Evolutionary conservation across 768 basidiomycete genomes (phyloP), one percentile per base, ranked within the genome.

Genomic region (Hericium rajendrae): DNA sequence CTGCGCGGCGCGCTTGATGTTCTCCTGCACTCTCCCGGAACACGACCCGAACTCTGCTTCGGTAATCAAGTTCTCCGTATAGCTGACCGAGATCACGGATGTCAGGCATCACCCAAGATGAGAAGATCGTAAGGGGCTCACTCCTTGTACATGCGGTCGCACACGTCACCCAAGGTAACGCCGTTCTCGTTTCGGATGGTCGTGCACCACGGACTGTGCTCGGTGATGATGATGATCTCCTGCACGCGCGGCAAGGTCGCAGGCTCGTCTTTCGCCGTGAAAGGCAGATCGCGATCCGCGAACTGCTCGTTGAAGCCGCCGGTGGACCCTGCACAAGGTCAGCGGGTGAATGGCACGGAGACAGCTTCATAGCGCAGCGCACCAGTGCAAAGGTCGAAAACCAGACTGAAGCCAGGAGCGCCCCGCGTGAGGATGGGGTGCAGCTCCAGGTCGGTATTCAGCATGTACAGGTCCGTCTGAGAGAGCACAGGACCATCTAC

Each of bases 381-480:
- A 86, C 88, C 90, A 22, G 78, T 83, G 6, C 79, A 72, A 4
- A 92, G 70, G 64, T 86, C 85, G 73, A 91, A 88, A 50, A 84
- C 76, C 15, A 92, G 79, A 59, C 82, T 82, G 70, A 87, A 85
- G 64, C 37, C 16, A 18, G 49, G 24, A 12, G 65, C 6, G 54
- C 59, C 59, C 72, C 66, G 26, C 73, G 76, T 74, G 12, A 93
- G 78, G 66, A 91, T 83, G 4, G 90, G 90, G 63, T 93, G 77
- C 37, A 92, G 66, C 64, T 87, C 80, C 2, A 92, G 76, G 15
- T 84, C 80, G 4, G 81, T 78, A 48, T 79, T 76, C 56, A 93
- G 79, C 3, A 92, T 78, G 69, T 90, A 93, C 13, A 93, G 76
- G 65, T 92, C 90, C 0, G 88, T 90, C 65, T 87, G 86, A 2